Evolutionary conservation across 768 basidiomycete species (phyloP).

Genomic region (Tylopilus balloui): DNA sequence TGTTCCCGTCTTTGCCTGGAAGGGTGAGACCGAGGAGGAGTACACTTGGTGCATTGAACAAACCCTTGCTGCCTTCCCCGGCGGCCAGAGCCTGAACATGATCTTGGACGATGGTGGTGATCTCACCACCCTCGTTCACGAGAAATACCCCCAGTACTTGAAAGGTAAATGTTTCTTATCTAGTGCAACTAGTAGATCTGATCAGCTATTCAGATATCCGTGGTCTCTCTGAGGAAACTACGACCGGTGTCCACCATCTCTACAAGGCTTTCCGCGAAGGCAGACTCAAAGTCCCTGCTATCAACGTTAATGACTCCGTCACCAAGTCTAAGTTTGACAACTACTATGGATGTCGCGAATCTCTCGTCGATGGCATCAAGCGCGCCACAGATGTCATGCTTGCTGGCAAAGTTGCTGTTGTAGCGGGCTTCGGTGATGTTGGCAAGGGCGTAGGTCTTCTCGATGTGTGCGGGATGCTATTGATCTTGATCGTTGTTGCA

Average conservation of each 20-base stretch:
- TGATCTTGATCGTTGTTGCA: slow-evolving; percentile 29
- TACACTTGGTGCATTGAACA: slow-evolving; percentile 99
- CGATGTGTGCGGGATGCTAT: not conserved
- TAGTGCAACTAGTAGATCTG: not conserved
- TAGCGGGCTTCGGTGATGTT: slow-evolving; percentile 98
- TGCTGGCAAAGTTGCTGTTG: slow-evolving; percentile 98
- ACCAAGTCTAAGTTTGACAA: slow-evolving; percentile 99
- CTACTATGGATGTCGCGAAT: slow-evolving; percentile 99
- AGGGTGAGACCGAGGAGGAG: slow-evolving; percentile 99
- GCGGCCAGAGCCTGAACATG: slow-evolving; percentile 88
- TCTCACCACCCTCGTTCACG: slow-evolving; percentile 89
- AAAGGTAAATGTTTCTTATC: slow-evolving; percentile 40
- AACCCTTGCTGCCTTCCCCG: slow-evolving; percentile 82
- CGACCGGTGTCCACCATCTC: slow-evolving; percentile 98
- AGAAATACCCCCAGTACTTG: slow-evolving; percentile 92
- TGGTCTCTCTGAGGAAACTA: slow-evolving; percentile 98
- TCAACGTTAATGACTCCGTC: slow-evolving; percentile 99
- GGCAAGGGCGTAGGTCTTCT: slow-evolving; percentile 86
- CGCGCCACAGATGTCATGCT: slow-evolving; percentile 99
- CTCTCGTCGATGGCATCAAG: slow-evolving; percentile 99
- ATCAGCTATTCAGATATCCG: slow-evolving; percentile 55
- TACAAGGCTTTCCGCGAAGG: slow-evolving; percentile 98
- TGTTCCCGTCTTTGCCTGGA: slow-evolving; percentile 99
- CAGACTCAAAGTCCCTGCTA: slow-evolving; percentile 93
- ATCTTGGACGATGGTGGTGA: slow-evolving; percentile 99